A percentile compares a stretch with the other conserved stretches of the same genome.
Conservation (phyloP, 306 rosid genomes). For the Canavalia gladiata region DNA sequence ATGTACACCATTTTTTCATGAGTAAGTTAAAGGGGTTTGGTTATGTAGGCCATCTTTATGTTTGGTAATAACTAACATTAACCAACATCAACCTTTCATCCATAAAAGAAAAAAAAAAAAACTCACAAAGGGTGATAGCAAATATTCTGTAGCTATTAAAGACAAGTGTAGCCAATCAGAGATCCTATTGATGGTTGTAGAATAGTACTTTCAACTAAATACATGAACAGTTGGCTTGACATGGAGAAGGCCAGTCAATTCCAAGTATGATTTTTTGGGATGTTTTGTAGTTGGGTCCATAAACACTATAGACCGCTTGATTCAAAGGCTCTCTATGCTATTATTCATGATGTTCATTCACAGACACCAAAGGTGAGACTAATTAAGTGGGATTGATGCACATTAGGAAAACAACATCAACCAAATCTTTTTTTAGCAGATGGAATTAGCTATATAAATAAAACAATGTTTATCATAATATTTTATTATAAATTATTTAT, state of each 20-base stretch:
- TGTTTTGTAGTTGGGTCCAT: constrained; percentile 44
- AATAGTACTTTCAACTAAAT: constrained; percentile 46
- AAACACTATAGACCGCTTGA: constrained; percentile 37
- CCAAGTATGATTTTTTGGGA: constrained; percentile 38
- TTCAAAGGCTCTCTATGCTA: constrained; percentile 35
- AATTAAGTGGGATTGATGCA: not conserved
- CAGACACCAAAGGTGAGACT: constrained; percentile 13
- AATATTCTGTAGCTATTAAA: constrained; percentile 37
- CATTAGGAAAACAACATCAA: not conserved
- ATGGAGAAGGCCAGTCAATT: constrained; percentile 42
- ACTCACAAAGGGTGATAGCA: constrained; percentile 1
- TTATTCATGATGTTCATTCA: not conserved
- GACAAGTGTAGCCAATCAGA: constrained; percentile 49
- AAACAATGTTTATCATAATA: no score
- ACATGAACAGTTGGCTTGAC: constrained; percentile 43
- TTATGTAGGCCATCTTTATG: constrained; percentile 50
- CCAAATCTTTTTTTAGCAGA: no score
- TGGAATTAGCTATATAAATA: no score
- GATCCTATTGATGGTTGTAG: constrained; percentile 43
- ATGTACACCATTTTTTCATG: no score
- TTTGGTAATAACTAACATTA: constrained; percentile 57
- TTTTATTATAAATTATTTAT: no score
- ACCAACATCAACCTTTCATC: constrained; percentile 60
- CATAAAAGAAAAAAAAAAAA: not conserved
- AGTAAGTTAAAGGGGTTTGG: constrained; percentile 33